Evolutionary conservation across 768 basidiomycete genomes (phyloP).

Genomic region (Collybia sordida): DNA sequence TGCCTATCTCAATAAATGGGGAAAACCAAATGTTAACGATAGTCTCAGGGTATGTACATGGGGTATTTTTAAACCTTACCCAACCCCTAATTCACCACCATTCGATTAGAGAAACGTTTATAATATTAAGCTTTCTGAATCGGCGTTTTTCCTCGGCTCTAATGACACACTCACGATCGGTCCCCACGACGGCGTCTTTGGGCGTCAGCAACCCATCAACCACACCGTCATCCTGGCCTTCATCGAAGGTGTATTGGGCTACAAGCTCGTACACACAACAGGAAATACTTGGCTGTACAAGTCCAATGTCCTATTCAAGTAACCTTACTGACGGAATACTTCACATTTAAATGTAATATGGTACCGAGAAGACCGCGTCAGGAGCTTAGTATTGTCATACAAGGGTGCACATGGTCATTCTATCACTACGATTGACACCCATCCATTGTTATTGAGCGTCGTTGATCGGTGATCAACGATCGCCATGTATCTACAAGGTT

Average conservation of each 20-base stretch:
- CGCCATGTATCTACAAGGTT: no score
- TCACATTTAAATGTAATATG: no score
- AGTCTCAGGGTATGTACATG: constrained; percentile 22
- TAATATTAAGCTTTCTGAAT: constrained; percentile 33
- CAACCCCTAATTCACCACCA: neutral
- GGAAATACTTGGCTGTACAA: constrained; percentile 30
- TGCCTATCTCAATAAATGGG: constrained; percentile 37
- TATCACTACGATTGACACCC: no score
- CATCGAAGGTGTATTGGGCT: constrained; percentile 38
- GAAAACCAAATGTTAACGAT: constrained; percentile 27
- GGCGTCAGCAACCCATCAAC: constrained; percentile 20
- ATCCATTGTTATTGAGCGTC: no score
- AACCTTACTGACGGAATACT: no score
- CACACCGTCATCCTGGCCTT: constrained; percentile 35
- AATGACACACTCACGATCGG: constrained; percentile 33
- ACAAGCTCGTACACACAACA: constrained; percentile 31
- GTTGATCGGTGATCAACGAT: no score
- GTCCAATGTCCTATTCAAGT: constrained; percentile 20
- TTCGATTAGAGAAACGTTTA: constrained; percentile 26
- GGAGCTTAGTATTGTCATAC: no score
- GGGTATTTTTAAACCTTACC: neutral
- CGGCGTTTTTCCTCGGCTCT: constrained; percentile 30
- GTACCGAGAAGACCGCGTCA: no score
- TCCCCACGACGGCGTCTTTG: constrained; percentile 18
- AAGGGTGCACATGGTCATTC: no score